Conservation (phyloP, 2,329 filamentous ascomycete genomes). For the Apiospora saccharicola region DNA sequence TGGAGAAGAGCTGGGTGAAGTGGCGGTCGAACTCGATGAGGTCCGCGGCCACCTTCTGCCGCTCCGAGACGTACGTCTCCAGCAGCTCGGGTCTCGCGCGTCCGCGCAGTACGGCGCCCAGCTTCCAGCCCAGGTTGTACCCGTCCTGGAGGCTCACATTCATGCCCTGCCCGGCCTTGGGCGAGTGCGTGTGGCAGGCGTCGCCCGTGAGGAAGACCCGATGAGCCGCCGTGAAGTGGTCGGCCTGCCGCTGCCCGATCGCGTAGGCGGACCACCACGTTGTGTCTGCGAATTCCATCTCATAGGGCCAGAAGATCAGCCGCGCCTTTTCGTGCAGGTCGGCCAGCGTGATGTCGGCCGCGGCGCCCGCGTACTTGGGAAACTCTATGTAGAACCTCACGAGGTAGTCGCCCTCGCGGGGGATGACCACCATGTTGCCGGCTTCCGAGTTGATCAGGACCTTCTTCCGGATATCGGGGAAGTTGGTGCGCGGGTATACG, state of each 20-base stretch:
- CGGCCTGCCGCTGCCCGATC: constrained; percentile 67
- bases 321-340: constrained; percentile 61
- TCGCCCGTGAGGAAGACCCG: constrained; percentile 70
- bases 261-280: constrained; percentile 70
- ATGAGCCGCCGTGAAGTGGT: constrained; percentile 62
- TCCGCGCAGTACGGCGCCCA: constrained; percentile 56
- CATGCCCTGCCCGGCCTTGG: constrained; percentile 69
- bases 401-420: constrained; percentile 63
- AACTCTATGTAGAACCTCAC: constrained; percentile 71
- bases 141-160: constrained; percentile 65
- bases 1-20: constrained; percentile 61
- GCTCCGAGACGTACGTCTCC: constrained; percentile 61
- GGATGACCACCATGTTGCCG: constrained; percentile 68
- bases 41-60: constrained; percentile 60
- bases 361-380: constrained; percentile 53
- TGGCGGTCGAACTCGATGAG: constrained; percentile 68
- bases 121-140: constrained; percentile 58
- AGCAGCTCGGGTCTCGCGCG: constrained; percentile 52
- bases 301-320: constrained; percentile 61
- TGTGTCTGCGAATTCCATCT: constrained; percentile 61
- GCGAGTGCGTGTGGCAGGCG: constrained; percentile 69
- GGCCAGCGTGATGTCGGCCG: constrained; percentile 57
- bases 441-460: constrained; percentile 59
- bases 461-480: constrained; percentile 69
- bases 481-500: constrained; percentile 61